These are phyloP conservation scores for Talaromyces atroroseus DNA, from an alignment of 2,329 filamentous ascomycete species.

Conservation along the genomic window DNA sequence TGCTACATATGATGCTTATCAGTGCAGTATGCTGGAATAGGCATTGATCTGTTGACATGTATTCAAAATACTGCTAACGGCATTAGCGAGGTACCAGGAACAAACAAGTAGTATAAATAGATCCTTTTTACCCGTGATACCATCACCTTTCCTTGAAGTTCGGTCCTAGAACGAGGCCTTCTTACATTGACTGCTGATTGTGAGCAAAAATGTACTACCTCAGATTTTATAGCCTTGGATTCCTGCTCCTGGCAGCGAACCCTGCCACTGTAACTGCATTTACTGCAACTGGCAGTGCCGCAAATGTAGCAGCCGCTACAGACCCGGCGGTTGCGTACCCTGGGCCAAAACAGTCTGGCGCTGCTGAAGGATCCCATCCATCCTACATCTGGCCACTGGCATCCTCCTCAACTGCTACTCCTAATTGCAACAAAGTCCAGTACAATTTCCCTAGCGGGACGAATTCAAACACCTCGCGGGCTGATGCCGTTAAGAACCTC, in stretches of 20 bases:
- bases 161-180: background rate
- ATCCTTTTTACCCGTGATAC: background rate
- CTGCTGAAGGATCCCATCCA: background rate
- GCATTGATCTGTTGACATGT: background rate
- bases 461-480: slow-evolving; percentile 17
- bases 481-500: slow-evolving; percentile 17
- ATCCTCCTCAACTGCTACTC: background rate
- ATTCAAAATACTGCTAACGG: background rate
- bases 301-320: background rate
- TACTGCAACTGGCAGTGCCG: background rate
- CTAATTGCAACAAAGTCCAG: slow-evolving; percentile 17
- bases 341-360: background rate
- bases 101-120: background rate
- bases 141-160: background rate
- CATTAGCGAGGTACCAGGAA: background rate
- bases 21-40: background rate
- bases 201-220: background rate
- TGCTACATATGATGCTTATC: background rate
- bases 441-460: slow-evolving; percentile 17
- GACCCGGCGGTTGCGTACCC: background rate
- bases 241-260: background rate
- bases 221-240: background rate
- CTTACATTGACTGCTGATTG: background rate
- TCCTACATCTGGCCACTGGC: slow-evolving; percentile 2
- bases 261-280: background rate